Percentiles rank a stretch among this genome's conserved stretches.
These are phyloP conservation scores for Tricholoma furcatifolium DNA, from an alignment of 768 basidiomycete genomes.

Conservation along the genomic window DNA sequence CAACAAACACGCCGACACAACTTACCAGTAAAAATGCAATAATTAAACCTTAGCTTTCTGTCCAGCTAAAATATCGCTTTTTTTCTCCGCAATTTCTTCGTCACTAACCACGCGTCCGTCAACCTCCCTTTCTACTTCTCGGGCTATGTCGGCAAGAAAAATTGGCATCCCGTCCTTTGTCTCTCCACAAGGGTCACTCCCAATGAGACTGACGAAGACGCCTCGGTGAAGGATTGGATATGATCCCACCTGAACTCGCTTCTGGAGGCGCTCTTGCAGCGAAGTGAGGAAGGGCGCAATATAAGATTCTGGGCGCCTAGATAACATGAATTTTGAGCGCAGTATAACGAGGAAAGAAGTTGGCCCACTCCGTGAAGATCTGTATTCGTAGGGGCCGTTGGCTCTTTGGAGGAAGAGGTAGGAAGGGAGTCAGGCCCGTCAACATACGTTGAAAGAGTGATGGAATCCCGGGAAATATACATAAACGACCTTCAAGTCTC, in stretches of 20 bases:
- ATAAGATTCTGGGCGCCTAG: slow-evolving; percentile 73
- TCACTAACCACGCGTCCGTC: slow-evolving; percentile 61
- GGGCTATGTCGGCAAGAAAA: slow-evolving; percentile 52
- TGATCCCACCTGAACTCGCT: slow-evolving; percentile 81
- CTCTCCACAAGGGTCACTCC: slow-evolving; percentile 36
- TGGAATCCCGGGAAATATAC: slow-evolving; percentile 92
- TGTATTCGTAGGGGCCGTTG: slow-evolving; percentile 79
- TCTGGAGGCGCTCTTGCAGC: slow-evolving; percentile 69
- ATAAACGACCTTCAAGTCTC: slow-evolving; percentile 80
- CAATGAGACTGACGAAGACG: slow-evolving; percentile 74
- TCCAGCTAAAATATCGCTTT: slow-evolving; percentile 23
- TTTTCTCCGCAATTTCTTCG: slow-evolving; percentile 59
- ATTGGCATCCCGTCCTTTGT: slow-evolving; percentile 47
- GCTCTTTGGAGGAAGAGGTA: slow-evolving; percentile 74
- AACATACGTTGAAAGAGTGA: slow-evolving; percentile 81
- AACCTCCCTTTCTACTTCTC: slow-evolving; percentile 60
- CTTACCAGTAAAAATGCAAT: neutral
- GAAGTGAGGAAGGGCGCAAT: slow-evolving; percentile 81
- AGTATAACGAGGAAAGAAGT: neutral
- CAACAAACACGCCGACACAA: neutral
- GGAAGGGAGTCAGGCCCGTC: slow-evolving; percentile 64
- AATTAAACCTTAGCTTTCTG: slow-evolving; percentile 3
- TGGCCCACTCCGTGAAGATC: slow-evolving; percentile 72
- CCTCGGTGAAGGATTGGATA: slow-evolving; percentile 66
- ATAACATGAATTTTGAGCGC: neutral